Conservation (phyloP, 768 basidiomycete species). For the Lentinula lateritia region DNA sequence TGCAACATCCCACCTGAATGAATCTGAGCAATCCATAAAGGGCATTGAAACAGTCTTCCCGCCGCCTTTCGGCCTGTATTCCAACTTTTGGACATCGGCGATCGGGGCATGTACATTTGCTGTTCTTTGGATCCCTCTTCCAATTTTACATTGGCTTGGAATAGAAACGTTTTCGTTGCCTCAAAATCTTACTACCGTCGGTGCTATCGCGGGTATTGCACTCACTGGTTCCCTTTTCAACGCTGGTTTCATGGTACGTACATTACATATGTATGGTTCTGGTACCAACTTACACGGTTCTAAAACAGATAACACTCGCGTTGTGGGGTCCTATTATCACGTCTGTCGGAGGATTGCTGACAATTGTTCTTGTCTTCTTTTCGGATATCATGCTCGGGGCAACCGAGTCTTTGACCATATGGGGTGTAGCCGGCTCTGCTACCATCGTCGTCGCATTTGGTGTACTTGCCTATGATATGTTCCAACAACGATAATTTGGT, state of each 20-base stretch:
- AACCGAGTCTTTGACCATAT: slow-evolving; percentile 53
- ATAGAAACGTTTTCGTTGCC: slow-evolving; percentile 69
- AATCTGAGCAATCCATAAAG: slow-evolving; percentile 7
- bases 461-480: slow-evolving; percentile 71
- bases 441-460: slow-evolving; percentile 82
- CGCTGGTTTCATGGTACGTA: slow-evolving; percentile 73
- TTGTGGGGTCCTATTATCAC: slow-evolving; percentile 85
- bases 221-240: slow-evolving; percentile 75
- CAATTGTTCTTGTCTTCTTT: slow-evolving; percentile 82
- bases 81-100: slow-evolving; percentile 74
- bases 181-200: slow-evolving; percentile 32
- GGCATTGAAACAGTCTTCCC: slow-evolving; percentile 35
- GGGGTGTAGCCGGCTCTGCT: slow-evolving; percentile 72
- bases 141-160: slow-evolving; percentile 61
- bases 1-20: slow-evolving; percentile 9
- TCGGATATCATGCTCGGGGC: slow-evolving; percentile 73
- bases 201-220: slow-evolving; percentile 64
- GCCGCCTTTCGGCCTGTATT: slow-evolving; percentile 79
- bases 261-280: no score
- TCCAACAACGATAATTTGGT: slow-evolving; percentile 22
- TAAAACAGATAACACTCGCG: slow-evolving; percentile 63
- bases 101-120: slow-evolving; percentile 78
- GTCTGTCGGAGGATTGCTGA: slow-evolving; percentile 90
- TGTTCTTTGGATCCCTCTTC: slow-evolving; percentile 75
- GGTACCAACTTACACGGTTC: no score